Percentiles rank a stretch among this genome's conserved stretches.
phyloP scores from a whole-genome alignment of 768 basidiomycete species.

The Auriscalpium vulgare region DNA sequence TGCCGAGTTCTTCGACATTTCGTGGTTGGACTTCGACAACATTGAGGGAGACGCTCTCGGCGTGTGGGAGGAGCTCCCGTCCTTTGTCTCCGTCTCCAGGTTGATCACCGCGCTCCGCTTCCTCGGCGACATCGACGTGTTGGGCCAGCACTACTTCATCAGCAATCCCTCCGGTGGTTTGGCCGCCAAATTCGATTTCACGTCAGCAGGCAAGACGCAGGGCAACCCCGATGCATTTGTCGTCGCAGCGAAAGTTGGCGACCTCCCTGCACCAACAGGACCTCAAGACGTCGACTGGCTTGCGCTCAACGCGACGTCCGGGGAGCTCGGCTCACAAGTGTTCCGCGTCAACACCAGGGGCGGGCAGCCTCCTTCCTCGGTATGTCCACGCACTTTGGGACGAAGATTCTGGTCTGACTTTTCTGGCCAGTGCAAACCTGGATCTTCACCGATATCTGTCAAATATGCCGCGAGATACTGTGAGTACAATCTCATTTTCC shows the following conservation, averaged over 20 bases:
- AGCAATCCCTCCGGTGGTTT: background rate
- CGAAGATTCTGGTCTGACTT: background rate
- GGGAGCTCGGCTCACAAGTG: background rate
- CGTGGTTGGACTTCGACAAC: constrained; percentile 1
- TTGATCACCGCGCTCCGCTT: background rate
- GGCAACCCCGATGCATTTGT: constrained; percentile 5
- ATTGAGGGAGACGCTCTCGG: background rate
- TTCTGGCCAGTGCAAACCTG: constrained; percentile 3
- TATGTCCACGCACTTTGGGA: background rate
- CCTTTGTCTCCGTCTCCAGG: background rate
- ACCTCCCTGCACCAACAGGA: constrained; percentile 1
- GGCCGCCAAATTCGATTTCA: constrained; percentile 8
- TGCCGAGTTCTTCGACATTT: constrained; percentile 8
- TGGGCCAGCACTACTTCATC: constrained; percentile 11
- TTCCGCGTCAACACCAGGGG: constrained; percentile 5
- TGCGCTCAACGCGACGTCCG: background rate
- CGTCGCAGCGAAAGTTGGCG: background rate
- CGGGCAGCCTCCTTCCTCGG: constrained; percentile 8
- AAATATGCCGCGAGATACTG: constrained; percentile 11
- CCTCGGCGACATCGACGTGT: background rate
- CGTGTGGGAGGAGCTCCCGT: background rate
- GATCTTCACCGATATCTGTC: constrained; percentile 1
- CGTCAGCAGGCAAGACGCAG: background rate
- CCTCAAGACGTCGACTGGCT: constrained; percentile 6
- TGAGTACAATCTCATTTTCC: background rate